These are phyloP conservation scores for Peltaster fructicola DNA, from an alignment of 2,329 filamentous ascomycete species.

Conservation along the genomic window DNA sequence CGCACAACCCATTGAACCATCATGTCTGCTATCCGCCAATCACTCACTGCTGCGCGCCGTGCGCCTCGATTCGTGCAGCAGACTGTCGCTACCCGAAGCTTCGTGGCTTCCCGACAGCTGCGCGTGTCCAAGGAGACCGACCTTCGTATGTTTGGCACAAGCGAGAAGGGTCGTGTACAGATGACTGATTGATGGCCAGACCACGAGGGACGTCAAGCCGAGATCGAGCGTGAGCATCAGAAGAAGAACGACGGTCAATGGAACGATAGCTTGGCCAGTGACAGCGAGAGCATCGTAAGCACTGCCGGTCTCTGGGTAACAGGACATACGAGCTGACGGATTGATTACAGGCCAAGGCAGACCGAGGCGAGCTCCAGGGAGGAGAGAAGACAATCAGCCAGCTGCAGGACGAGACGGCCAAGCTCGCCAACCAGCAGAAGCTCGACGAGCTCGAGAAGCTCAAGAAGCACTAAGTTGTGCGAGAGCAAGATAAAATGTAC, in stretches of 20 bases:
- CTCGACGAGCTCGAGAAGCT: no score
- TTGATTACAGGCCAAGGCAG: constrained; percentile 18
- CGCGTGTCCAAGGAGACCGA: constrained; percentile 26
- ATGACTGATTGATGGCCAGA: constrained; percentile 13
- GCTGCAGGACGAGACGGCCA: constrained; percentile 19
- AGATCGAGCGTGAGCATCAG: constrained; percentile 30
- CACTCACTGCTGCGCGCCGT: constrained; percentile 13
- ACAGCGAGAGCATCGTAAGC: constrained; percentile 59
- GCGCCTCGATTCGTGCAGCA: no score
- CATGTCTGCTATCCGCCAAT: constrained; percentile 7
- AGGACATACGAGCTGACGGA: constrained; percentile 2
- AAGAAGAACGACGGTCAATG: constrained; percentile 51
- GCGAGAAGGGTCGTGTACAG: neutral
- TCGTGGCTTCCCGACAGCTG: constrained; percentile 21
- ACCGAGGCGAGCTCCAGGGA: constrained; percentile 16
- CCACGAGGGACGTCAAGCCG: constrained; percentile 24
- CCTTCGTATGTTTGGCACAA: constrained; percentile 21
- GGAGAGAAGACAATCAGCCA: constrained; percentile 15
- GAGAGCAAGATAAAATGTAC: no score
- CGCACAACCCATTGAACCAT: no score
- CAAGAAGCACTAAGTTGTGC: no score
- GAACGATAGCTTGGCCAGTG: constrained; percentile 59
- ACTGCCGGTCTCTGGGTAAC: constrained; percentile 1
- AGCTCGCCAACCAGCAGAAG: constrained; percentile 15
- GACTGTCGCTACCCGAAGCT: no score